These are phyloP conservation scores for Spatholobus suberectus DNA, from an alignment of 306 rosid genomes.

Conservation along the genomic window DNA sequence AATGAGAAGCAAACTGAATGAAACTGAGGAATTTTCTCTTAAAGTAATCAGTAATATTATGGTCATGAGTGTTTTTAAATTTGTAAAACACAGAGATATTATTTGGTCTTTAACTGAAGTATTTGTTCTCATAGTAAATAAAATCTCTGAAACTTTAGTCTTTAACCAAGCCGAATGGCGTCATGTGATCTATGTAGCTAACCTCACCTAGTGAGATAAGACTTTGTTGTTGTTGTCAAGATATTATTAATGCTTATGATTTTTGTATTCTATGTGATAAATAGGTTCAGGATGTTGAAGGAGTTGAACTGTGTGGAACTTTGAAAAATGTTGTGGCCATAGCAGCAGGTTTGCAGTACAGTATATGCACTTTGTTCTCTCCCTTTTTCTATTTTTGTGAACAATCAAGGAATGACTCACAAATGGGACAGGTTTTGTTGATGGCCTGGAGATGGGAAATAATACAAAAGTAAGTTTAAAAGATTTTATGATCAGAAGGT, in stretches of 20 bases:
- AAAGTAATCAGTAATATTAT: neutral
- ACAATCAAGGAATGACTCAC: conserved; percentile 39
- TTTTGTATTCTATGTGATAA: conserved; percentile 35
- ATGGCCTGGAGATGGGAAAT: conserved; percentile 99
- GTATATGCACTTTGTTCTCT: conserved; percentile 20
- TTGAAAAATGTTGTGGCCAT: conserved; percentile 95
- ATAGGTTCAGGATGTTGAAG: conserved; percentile 95
- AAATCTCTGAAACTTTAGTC: too few species aligned
- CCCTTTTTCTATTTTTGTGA: conserved; percentile 22
- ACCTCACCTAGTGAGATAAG: too few species aligned
- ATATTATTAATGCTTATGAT: too few species aligned
- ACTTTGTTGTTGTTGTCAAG: too few species aligned
- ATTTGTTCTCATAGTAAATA: too few species aligned
- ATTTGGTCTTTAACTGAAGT: too few species aligned
- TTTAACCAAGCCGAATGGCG: too few species aligned
- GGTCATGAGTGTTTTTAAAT: neutral
- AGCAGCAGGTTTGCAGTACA: conserved; percentile 78
- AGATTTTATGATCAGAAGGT: conserved; percentile 16
- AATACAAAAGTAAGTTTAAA: conserved; percentile 78
- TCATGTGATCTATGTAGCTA: too few species aligned
- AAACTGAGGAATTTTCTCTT: conserved; percentile 2
- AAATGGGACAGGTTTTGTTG: conserved; percentile 86
- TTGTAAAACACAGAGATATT: neutral
- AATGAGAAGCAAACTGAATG: neutral
- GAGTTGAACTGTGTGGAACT: conserved; percentile 96